Evolutionary conservation across 306 rosid species (phyloP).

Genomic region (Trifolium repens): DNA sequence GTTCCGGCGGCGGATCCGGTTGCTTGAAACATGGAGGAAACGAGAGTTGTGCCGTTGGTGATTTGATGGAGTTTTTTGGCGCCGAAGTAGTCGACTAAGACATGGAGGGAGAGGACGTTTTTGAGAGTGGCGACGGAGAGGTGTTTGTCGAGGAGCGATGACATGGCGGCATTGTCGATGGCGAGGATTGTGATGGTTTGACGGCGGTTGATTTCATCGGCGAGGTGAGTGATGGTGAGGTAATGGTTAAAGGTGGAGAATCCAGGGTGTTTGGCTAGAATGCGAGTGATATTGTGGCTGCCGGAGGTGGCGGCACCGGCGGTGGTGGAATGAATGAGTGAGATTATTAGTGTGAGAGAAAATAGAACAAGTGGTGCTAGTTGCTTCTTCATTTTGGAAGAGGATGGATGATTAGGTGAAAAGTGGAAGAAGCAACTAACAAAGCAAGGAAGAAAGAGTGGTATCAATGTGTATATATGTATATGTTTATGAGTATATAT

Average conservation of each 20-base stretch:
- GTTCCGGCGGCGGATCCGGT: constrained; percentile 78
- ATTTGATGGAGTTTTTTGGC: constrained; percentile 88
- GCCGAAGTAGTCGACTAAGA: constrained; percentile 88
- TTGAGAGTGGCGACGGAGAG: constrained; percentile 63
- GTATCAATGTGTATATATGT: not conserved
- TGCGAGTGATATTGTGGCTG: constrained; percentile 71
- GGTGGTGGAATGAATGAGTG: constrained; percentile 38
- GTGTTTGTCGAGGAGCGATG: constrained; percentile 65
- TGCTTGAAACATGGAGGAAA: constrained; percentile 80
- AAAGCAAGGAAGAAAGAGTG: not conserved
- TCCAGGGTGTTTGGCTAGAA: constrained; percentile 70
- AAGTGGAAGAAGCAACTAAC: not conserved
- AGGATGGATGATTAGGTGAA: not conserved
- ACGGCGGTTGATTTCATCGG: constrained; percentile 89
- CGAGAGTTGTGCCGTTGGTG: constrained; percentile 67
- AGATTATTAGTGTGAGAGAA: constrained; percentile 4
- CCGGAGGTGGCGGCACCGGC: constrained; percentile 37
- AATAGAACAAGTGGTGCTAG: constrained; percentile 4
- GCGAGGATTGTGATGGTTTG: constrained; percentile 92
- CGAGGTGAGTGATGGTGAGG: constrained; percentile 88
- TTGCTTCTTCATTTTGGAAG: constrained; percentile 10
- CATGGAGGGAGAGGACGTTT: constrained; percentile 88
- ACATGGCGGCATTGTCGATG: constrained; percentile 87
- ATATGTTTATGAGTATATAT: not conserved
- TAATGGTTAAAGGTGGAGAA: constrained; percentile 91